Percentiles rank a stretch among this genome's conserved stretches.
Evolutionary conservation across 2,329 filamentous ascomycete species (phyloP).

Genomic region (Purpureocillium takamizusanense): DNA sequence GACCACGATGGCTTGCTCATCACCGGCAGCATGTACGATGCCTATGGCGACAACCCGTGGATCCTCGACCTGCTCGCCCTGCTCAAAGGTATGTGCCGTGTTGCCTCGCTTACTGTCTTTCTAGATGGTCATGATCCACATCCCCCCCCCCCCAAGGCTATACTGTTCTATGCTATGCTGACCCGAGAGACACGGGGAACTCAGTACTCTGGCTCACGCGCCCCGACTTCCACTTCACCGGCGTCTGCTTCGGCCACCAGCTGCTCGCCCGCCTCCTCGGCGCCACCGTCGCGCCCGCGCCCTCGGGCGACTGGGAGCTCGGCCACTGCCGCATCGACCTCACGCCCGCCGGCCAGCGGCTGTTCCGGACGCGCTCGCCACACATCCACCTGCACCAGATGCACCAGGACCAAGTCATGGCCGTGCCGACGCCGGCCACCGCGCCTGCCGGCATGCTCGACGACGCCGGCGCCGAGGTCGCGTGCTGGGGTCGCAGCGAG

Average conservation of each 20-base stretch:
- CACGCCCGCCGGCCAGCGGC: constrained; percentile 53
- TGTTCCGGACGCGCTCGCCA: constrained; percentile 44
- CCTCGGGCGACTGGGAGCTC: constrained; percentile 62
- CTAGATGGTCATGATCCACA: no score
- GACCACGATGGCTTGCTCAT: constrained; percentile 65
- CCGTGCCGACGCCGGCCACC: no score
- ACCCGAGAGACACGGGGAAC: no score
- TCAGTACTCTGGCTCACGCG: constrained; percentile 39
- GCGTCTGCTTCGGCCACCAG: constrained; percentile 78
- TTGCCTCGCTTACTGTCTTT: no score
- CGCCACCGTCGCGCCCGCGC: constrained; percentile 55
- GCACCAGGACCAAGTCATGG: constrained; percentile 40
- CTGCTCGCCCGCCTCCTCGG: constrained; percentile 65
- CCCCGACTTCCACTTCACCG: constrained; percentile 51
- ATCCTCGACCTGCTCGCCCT: constrained; percentile 59
- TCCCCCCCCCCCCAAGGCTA: no score
- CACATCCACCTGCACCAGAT: constrained; percentile 50
- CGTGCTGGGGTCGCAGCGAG: constrained; percentile 53
- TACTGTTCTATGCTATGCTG: not conserved
- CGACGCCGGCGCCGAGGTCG: constrained; percentile 17
- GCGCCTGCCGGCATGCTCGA: not conserved
- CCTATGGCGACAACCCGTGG: constrained; percentile 64
- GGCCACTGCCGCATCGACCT: constrained; percentile 58
- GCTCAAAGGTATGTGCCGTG: constrained; percentile 29
- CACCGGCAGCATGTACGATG: constrained; percentile 60